These are phyloP conservation scores for Diaporthe sp. DNA, from an alignment of 2,329 filamentous ascomycete genomes.

Conservation along the genomic window DNA sequence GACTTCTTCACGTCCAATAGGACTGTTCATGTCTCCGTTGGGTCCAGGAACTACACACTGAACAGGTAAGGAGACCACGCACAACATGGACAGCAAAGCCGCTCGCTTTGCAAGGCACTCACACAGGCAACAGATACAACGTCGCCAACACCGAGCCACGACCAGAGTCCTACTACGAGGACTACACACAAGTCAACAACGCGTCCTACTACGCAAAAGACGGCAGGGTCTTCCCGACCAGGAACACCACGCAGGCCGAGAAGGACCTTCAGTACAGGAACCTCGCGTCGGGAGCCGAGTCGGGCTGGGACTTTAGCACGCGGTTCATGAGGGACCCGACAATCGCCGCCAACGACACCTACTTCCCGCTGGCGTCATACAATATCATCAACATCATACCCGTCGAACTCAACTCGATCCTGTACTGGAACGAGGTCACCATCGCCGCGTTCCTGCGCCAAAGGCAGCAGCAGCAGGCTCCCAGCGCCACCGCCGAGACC, in stretches of 20 bases:
- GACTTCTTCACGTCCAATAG: conserved; percentile 74
- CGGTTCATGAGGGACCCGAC: conserved; percentile 71
- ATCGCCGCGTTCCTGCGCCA: conserved; percentile 68
- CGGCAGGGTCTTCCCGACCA: conserved; percentile 70
- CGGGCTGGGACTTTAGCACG: conserved; percentile 74
- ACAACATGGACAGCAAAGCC: background rate
- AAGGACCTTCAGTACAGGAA: conserved; percentile 70
- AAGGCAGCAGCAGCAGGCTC: conserved; percentile 43
- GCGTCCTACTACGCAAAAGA: conserved; percentile 71
- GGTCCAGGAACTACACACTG: conserved; percentile 65
- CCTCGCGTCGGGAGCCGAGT: conserved; percentile 75
- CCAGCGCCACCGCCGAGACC: conserved; percentile 57
- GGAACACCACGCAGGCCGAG: conserved; percentile 62
- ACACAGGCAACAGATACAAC: conserved; percentile 59
- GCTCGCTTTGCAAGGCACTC: background rate
- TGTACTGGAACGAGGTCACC: conserved; percentile 75
- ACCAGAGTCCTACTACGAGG: conserved; percentile 77
- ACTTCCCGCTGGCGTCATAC: conserved; percentile 75
- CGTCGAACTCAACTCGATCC: conserved; percentile 77
- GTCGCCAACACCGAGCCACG: conserved; percentile 76
- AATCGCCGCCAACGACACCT: conserved; percentile 71
- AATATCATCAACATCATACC: conserved; percentile 72
- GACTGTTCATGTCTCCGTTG: conserved; percentile 64
- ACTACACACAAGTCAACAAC: conserved; percentile 77
- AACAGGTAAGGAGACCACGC: conserved; percentile 61